phyloP scores from a whole-genome alignment of 2,329 filamentous ascomycete species.

The Fusarium sambucinum region DNA sequence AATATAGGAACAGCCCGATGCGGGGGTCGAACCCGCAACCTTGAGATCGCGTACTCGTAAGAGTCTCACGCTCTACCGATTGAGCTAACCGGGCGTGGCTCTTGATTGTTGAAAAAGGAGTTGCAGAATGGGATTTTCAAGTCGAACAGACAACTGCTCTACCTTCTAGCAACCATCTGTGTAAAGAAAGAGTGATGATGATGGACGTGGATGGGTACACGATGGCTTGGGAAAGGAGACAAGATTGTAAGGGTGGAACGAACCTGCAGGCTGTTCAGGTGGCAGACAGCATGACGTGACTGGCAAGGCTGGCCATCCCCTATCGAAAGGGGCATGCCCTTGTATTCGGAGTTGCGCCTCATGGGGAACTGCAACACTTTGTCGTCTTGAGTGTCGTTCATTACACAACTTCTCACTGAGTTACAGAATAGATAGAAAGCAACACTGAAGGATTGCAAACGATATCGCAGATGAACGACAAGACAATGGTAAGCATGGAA shows the following conservation, averaged over 20 bases:
- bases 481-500: background rate
- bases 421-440: background rate
- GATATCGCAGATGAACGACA: background rate
- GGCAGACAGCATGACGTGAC: background rate
- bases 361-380: background rate
- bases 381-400: background rate
- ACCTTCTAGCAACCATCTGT: background rate
- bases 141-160: background rate
- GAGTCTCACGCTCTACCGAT: slow-evolving; percentile 75
- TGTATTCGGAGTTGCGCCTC: too few species aligned
- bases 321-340: background rate
- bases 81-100: slow-evolving; percentile 40
- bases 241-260: background rate
- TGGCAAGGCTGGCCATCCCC: background rate
- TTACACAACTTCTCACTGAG: accelerated
- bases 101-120: slow-evolving; percentile 2
- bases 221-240: background rate
- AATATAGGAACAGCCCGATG: slow-evolving; percentile 55
- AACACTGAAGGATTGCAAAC: background rate
- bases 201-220: background rate
- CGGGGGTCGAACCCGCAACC: slow-evolving; percentile 66
- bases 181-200: too few species aligned
- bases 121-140: background rate
- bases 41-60: slow-evolving; percentile 60
- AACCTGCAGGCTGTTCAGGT: background rate